These are phyloP conservation scores for Phytopythium sindhum DNA, from an alignment of 352 stramenopile genomes.

Conservation along the genomic window DNA sequence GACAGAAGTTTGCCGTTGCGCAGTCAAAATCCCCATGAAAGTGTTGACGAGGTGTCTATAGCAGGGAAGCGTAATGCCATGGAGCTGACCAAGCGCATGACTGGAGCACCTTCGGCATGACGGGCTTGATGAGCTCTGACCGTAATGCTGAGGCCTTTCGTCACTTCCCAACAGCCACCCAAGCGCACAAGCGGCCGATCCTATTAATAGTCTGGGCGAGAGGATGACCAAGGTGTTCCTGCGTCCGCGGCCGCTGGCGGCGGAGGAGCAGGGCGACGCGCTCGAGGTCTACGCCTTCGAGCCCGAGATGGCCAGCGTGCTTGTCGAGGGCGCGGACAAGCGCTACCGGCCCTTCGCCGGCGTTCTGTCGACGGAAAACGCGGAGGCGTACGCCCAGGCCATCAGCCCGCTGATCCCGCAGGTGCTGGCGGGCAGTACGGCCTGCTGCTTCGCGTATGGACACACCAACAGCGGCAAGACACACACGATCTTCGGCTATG, in stretches of 20 bases:
- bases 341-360: slow-evolving; percentile 29
- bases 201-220: too few species aligned
- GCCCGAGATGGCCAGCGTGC: not conserved
- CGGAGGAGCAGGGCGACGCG: slow-evolving; percentile 20
- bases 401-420: slow-evolving; percentile 24
- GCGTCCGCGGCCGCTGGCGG: slow-evolving; percentile 29
- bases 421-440: slow-evolving; percentile 28
- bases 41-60: too few species aligned
- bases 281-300: slow-evolving; percentile 17
- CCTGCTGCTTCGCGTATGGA: slow-evolving; percentile 57
- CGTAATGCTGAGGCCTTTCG: too few species aligned
- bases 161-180: too few species aligned
- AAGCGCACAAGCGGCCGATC: too few species aligned
- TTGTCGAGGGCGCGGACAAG: slow-evolving; percentile 11
- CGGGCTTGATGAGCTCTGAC: too few species aligned
- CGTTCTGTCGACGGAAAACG: slow-evolving; percentile 33
- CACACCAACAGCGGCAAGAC: slow-evolving; percentile 64
- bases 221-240: slow-evolving; percentile 42
- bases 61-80: too few species aligned
- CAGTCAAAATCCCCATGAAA: too few species aligned
- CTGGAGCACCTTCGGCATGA: too few species aligned
- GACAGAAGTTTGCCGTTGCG: too few species aligned
- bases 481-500: slow-evolving; percentile 61
- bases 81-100: too few species aligned
- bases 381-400: slow-evolving; percentile 23